Conservation (phyloP, 768 basidiomycete genomes). For the Rhodotorula paludigena region DNA sequence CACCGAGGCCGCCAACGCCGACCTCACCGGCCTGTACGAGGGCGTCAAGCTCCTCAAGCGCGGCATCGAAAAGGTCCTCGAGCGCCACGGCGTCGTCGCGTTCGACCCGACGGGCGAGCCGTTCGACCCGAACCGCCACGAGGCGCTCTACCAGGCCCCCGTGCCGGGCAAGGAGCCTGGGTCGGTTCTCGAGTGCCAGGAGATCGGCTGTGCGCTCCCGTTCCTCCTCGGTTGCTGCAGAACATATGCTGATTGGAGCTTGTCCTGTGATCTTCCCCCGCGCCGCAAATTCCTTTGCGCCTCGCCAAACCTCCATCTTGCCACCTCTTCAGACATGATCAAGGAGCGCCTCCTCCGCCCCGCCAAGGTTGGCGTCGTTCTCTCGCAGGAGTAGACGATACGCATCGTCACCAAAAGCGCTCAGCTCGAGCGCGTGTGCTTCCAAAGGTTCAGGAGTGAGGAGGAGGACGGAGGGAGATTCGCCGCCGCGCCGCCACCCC, state of each 20-base stretch:
- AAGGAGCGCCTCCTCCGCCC: conserved; percentile 89
- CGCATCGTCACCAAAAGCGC: not conserved
- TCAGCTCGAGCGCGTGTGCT: not conserved
- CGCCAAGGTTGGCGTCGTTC: conserved; percentile 92
- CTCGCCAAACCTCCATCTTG: not conserved
- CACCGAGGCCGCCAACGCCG: conserved; percentile 36
- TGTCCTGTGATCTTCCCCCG: too few relatives aligned
- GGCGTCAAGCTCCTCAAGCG: conserved; percentile 92
- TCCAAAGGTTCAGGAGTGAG: not conserved
- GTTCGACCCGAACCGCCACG: conserved; percentile 93
- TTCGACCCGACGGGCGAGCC: conserved; percentile 87
- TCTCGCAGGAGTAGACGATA: conserved; percentile 46
- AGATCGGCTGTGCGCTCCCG: conserved; percentile 48
- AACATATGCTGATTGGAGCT: not conserved
- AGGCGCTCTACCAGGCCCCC: conserved; percentile 90
- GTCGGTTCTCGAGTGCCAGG: conserved; percentile 82
- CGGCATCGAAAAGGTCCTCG: conserved; percentile 78
- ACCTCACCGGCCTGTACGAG: conserved; percentile 55
- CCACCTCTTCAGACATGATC: conserved; percentile 66
- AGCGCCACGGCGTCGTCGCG: conserved; percentile 82
- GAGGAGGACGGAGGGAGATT: too few relatives aligned
- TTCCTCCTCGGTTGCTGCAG: not conserved
- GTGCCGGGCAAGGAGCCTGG: conserved; percentile 82
- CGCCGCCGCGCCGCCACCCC: too few relatives aligned
- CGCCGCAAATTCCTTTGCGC: not conserved